These are phyloP conservation scores for Spergularia bocconei DNA, from an alignment of 148 eudicot genomes.

Conservation along the genomic window DNA sequence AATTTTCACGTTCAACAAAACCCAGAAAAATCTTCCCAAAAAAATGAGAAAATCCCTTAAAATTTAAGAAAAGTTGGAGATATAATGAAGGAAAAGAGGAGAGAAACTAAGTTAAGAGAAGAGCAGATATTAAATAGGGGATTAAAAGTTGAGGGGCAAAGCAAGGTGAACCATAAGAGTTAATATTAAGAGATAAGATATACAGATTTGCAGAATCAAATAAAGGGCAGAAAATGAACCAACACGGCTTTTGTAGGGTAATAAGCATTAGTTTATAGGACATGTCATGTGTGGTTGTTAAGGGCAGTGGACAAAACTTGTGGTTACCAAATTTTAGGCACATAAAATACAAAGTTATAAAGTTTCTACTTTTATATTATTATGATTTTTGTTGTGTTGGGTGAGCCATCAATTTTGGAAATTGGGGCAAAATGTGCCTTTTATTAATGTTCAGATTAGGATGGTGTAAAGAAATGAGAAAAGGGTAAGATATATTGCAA, in stretches of 20 bases:
- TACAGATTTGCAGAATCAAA: conserved; percentile 25
- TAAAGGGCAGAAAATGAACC: conserved; percentile 26
- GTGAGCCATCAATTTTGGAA: background rate
- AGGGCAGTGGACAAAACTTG: background rate
- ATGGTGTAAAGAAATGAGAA: background rate
- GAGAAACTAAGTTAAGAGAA: background rate
- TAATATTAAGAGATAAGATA: conserved; percentile 8
- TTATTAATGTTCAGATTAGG: background rate
- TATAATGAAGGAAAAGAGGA: background rate
- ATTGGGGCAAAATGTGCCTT: background rate
- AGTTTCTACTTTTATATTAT: too few relatives aligned
- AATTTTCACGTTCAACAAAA: background rate
- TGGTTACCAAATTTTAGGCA: conserved; percentile 15
- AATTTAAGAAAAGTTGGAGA: conserved; percentile 5
- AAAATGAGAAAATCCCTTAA: background rate
- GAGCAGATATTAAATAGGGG: conserved; percentile 16
- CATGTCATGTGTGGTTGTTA: conserved; percentile 19
- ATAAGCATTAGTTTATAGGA: background rate
- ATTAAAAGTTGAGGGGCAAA: background rate
- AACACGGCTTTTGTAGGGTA: conserved; percentile 25
- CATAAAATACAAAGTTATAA: too few relatives aligned
- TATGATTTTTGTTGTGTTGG: background rate
- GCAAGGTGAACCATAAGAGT: background rate
- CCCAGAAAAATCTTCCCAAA: conserved; percentile 19
- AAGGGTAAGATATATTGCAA: background rate